phyloP scores from a whole-genome alignment of 2,329 filamentous ascomycete species.

The Cercospora sojina region DNA sequence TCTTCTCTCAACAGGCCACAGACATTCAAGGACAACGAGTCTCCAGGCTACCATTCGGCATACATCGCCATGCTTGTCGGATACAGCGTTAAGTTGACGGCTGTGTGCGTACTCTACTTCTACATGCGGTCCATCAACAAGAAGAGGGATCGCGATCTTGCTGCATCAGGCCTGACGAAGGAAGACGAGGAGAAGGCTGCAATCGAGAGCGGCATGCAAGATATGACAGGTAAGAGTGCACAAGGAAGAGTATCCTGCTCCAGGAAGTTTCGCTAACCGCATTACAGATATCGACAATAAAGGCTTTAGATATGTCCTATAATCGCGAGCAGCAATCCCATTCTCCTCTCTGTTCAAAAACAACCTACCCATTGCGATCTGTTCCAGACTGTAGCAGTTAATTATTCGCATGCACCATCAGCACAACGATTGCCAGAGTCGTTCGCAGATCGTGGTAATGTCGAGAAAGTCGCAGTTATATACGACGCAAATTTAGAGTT shows the following conservation, averaged over 20 bases:
- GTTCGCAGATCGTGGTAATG: background rate
- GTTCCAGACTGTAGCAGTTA: background rate
- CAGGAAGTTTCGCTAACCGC: background rate
- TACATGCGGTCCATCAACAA: conserved; percentile 59
- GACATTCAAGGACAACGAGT: conserved; percentile 53
- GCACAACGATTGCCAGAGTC: background rate
- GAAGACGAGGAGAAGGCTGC: conserved; percentile 52
- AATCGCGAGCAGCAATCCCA: background rate
- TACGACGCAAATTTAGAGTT: background rate
- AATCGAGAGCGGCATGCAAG: conserved; percentile 56
- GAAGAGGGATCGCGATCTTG: conserved; percentile 52
- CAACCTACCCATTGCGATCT: background rate
- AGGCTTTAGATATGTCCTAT: conserved; percentile 52
- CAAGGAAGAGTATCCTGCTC: background rate
- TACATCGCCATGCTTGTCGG: conserved; percentile 59
- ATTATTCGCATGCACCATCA: background rate
- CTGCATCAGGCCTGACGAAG: conserved; percentile 32
- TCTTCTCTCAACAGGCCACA: conserved; percentile 38
- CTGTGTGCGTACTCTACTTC: conserved; percentile 53
- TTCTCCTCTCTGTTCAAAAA: background rate
- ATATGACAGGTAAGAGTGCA: conserved; percentile 43
- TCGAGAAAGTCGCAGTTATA: background rate
- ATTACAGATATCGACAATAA: conserved; percentile 53
- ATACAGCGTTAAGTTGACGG: conserved; percentile 53
- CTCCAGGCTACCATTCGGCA: conserved; percentile 51